Evolutionary conservation across 352 stramenopile species (phyloP), one percentile per base, ranked within the genome.

Genomic region (Phytophthora vignae): DNA sequence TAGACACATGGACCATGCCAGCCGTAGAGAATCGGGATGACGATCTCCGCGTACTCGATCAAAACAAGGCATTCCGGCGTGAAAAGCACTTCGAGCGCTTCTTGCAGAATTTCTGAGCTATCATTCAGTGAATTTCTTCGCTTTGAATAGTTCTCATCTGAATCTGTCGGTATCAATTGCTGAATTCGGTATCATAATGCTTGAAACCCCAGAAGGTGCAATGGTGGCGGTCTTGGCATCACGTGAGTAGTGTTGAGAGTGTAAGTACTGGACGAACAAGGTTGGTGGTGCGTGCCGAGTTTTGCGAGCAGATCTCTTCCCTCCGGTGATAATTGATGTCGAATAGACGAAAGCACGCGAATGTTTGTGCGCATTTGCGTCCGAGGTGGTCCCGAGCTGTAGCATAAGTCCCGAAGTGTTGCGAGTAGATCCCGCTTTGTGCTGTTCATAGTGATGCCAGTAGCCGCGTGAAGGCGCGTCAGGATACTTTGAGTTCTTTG

Each of bases 41-140:
- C 55, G 49, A 79, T 56, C 21, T 82, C 75, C 19, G 67, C 29
- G 55, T 77, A 79, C 57, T 82, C 75, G 8, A 74, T 52, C 1
- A 82, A 64, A 29, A 72, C 42, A 49, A 75, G 29, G 55, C 74
- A 82, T 48, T 82, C 67, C n/a, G 61, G 60, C 14, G 69, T 60
- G 57, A 73, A 82, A 2, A 69, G 42, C 1, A 71, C 36, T 58
- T 76, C 44, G 21, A 56, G 42, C 14, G n/a, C 14, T 8, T 69
- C 53, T 21, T 50, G 61, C 3, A 61, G 52, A 12, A 21, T n/a
- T 33, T 8, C 7, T 33, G 29, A 33, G 29, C 11, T 44, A 17
- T 44, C 11, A 17, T 44, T 44, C 36, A 44, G 14, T 17, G 36
- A 44, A 14, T 44, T 5, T 17, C 36, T 44, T 44, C 29, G 29